These are phyloP conservation scores for Citrullus mucosospermus DNA, from an alignment of 306 rosid species.

Conservation along the genomic window DNA sequence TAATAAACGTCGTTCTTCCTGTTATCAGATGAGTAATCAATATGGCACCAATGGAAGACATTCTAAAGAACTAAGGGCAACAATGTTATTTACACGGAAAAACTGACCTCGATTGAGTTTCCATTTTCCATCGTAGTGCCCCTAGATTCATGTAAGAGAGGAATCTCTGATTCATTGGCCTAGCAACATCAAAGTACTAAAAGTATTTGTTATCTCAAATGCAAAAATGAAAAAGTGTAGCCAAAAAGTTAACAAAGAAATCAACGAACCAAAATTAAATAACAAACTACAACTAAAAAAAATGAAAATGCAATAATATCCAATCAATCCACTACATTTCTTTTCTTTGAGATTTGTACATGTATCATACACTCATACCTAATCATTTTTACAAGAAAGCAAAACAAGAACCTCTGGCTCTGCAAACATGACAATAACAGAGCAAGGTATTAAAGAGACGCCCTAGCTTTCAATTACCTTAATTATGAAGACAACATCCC, in stretches of 20 bases:
- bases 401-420: background rate
- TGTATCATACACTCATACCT: background rate
- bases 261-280: background rate
- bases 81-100: conserved; percentile 7
- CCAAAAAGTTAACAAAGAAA: background rate
- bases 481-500: conserved; percentile 90
- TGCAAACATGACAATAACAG: background rate
- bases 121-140: conserved; percentile 50
- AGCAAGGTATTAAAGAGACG: background rate
- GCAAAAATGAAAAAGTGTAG: background rate
- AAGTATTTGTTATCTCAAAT: background rate
- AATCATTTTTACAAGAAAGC: background rate
- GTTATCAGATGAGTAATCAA: conserved; percentile 11
- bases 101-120: conserved; percentile 57
- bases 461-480: conserved; percentile 42
- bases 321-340: background rate
- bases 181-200: conserved; percentile 9
- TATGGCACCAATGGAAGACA: background rate
- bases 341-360: background rate
- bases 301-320: background rate
- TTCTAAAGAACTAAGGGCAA: background rate
- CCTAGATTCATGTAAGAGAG: conserved; percentile 63
- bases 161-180: conserved; percentile 93
- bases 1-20: conserved; percentile 90
- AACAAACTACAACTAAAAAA: background rate